Conservation (phyloP, 306 rosid genomes). For the Medicago truncatula region MtrunA17r5.0-ANR NC_053042.1:4300501-4301000, state of each 20-base stretch:
- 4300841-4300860: not conserved
- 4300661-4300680: not conserved
- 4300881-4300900: not conserved
- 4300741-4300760: not conserved
- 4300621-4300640: not conserved
- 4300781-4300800: not conserved
- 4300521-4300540: too few species aligned
- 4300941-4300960: constrained; percentile 12
- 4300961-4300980: not conserved
- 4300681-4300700: not conserved
- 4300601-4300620: not conserved
- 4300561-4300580: too few species aligned
- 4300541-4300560: too few species aligned
- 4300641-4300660: constrained; percentile 1
- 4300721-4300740: not conserved
- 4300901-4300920: not conserved
- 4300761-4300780: not conserved
- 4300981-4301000: not conserved
- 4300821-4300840: not conserved
- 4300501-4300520: too few species aligned
- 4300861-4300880: not conserved
- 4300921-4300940: not conserved
- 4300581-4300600: too few species aligned
- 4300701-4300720: not conserved
- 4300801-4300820: too few species aligned